Conservation (phyloP, 305 asterid species). For the Fraxinus latifolia region DNA sequence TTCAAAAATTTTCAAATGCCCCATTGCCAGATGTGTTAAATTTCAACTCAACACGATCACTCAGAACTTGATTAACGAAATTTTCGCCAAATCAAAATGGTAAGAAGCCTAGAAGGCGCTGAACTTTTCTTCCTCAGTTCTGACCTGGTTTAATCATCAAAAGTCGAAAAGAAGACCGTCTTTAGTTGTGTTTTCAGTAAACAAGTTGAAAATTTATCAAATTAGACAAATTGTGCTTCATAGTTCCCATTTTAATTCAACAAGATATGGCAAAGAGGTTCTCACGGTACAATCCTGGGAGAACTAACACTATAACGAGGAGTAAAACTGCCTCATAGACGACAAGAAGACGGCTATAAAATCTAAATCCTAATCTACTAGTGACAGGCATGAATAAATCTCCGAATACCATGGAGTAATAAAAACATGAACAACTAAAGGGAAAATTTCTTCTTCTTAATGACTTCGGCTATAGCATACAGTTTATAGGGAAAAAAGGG, state of each 20-base stretch:
- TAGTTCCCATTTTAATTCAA: neutral
- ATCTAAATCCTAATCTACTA: neutral
- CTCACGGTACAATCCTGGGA: neutral
- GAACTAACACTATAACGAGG: neutral
- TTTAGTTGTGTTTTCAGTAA: neutral
- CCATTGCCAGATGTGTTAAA: constrained; percentile 30
- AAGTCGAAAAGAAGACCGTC: neutral
- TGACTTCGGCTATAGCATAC: neutral
- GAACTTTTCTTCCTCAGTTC: constrained; percentile 25
- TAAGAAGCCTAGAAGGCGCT: constrained; percentile 20
- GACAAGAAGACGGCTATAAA: neutral
- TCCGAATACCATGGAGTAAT: neutral
- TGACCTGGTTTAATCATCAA: constrained; percentile 6
- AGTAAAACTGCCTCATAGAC: neutral
- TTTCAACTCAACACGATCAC: neutral
- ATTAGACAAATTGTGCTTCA: neutral
- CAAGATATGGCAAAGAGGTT: neutral
- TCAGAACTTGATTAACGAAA: constrained; percentile 1
- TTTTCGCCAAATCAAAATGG: constrained; percentile 20
- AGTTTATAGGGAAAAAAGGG: neutral
- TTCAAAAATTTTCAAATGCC: constrained; percentile 34
- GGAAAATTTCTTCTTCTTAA: neutral
- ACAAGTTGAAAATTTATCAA: neutral
- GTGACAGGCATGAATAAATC: neutral
- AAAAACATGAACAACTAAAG: neutral